A percentile compares a stretch with the other conserved stretches of the same genome.
These are phyloP conservation scores for Colletotrichum sansevieriae DNA, from an alignment of 2,329 filamentous ascomycete genomes.

Conservation along the genomic window DNA sequence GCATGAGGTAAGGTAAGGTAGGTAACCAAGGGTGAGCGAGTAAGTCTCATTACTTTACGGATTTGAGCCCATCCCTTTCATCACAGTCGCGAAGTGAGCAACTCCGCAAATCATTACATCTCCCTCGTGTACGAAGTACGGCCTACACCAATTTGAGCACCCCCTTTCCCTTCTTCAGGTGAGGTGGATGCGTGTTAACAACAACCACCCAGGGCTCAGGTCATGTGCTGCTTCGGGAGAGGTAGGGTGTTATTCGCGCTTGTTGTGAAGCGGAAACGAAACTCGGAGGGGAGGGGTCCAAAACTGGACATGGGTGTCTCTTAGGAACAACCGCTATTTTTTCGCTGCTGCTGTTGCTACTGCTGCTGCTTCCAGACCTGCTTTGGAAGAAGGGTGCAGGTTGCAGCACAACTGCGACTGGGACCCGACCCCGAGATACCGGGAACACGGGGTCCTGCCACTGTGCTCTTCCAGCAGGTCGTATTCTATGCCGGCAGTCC, in stretches of 20 bases:
- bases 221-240: background rate
- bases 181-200: slow-evolving; percentile 1
- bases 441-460: slow-evolving; percentile 36
- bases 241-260: slow-evolving; percentile 11
- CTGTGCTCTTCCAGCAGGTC: slow-evolving; percentile 6
- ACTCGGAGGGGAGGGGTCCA: background rate
- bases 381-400: slow-evolving; percentile 10
- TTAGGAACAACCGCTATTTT: too few species aligned
- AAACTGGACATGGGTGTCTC: too few species aligned
- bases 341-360: too few species aligned
- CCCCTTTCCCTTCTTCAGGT: slow-evolving; percentile 12
- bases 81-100: slow-evolving; percentile 16
- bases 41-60: too few species aligned
- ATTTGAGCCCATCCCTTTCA: background rate
- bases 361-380: slow-evolving; percentile 23
- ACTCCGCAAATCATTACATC: slow-evolving; percentile 10
- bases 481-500: slow-evolving; percentile 24
- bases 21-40: too few species aligned
- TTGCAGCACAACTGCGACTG: slow-evolving; percentile 19
- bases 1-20: too few species aligned
- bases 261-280: slow-evolving; percentile 26
- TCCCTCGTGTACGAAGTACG: slow-evolving; percentile 5
- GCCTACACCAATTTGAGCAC: background rate
- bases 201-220: background rate
- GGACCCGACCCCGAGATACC: slow-evolving; percentile 35